These are phyloP conservation scores for Fagopyrum tataricum DNA, from an alignment of 148 eudicot genomes.

Conservation along the genomic window DNA sequence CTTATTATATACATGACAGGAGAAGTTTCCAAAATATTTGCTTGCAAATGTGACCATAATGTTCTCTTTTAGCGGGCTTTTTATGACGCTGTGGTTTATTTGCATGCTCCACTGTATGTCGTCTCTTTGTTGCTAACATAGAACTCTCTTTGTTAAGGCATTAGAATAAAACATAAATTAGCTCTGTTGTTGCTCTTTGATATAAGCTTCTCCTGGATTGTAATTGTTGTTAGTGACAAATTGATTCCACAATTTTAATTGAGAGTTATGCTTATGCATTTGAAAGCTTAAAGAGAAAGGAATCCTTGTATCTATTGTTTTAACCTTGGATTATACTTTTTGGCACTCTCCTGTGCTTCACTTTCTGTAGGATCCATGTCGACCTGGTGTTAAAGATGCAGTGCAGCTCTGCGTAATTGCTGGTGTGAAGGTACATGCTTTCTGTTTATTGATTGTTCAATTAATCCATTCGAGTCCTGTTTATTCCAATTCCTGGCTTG, in stretches of 20 bases:
- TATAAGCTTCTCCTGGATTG: not conserved
- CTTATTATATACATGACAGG: not conserved
- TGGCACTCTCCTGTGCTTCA: not conserved
- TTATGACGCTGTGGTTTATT: not conserved
- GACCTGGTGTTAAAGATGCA: slow-evolving; percentile 51
- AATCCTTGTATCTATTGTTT: not conserved
- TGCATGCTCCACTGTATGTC: not conserved
- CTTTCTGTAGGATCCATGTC: slow-evolving; percentile 54
- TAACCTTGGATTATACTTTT: not conserved
- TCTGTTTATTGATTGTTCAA: not conserved
- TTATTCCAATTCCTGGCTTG: not conserved
- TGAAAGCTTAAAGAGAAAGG: not conserved
- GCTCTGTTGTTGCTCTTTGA: not conserved
- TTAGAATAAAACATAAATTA: not conserved
- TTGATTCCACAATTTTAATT: not conserved
- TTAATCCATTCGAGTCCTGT: not conserved
- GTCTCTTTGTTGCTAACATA: not conserved
- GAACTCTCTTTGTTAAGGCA: not conserved
- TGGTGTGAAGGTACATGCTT: slow-evolving; percentile 51
- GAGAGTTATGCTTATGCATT: not conserved
- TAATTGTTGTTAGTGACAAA: not conserved
- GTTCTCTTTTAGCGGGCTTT: not conserved
- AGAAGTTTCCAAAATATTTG: not conserved
- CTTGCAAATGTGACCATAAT: not conserved
- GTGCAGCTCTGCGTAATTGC: slow-evolving; percentile 48